Base-by-base conservation (phyloP, 1,284 basidiomycete species). In the Marasmius sp. region DNA sequence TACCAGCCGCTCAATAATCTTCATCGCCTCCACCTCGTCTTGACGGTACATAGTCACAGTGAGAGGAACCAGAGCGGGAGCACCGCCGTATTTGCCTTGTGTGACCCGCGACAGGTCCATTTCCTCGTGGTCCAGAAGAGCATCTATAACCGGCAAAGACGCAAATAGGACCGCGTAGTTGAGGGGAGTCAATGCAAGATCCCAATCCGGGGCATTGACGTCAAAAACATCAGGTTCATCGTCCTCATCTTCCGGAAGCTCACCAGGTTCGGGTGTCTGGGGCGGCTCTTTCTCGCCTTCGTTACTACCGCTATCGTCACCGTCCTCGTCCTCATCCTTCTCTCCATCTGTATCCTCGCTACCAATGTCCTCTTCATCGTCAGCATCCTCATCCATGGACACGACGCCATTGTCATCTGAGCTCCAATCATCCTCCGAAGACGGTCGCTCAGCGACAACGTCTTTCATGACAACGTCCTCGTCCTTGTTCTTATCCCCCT, bases 161-260 rank as follows among this genome's bases (percentile, higher is more conserved):
- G 78, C 82, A 20, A 75, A 81, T 3, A 84, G 67, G 45, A 85
- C 76, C 2, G 81, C 85, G 64, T 84, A 83, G 38, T 74, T 73
- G 20, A 87, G 74, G 5, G 86, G 78, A 0, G 81, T 79, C 63
- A 84, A 79, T 4, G 76, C 76, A 60, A 81, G 77, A 68, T 87
- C 85, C 86, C 85, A 88, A 67, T 87, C 85, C 0, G 77, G 60
- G 1, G 75, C 72, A 58, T 85, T 77, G 64, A 86, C 68, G 50
- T 85, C 81, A 36, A 87, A 74, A 41, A 87, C 68, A 27, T 67
- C 70, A 14, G 66, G 53, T 20, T 68, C 68, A 7, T 66, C 65
- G 59, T 67, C 58, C 8, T 66, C 65, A 20, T 65, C 27, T 65
- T 68, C 39, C 68, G 71, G 48, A 69, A 64, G 33, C n/a, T 37